A percentile compares a stretch with the other conserved stretches of the same genome.
Conservation (phyloP, 768 basidiomycete genomes). For the Arthromyces matolae region DNA sequence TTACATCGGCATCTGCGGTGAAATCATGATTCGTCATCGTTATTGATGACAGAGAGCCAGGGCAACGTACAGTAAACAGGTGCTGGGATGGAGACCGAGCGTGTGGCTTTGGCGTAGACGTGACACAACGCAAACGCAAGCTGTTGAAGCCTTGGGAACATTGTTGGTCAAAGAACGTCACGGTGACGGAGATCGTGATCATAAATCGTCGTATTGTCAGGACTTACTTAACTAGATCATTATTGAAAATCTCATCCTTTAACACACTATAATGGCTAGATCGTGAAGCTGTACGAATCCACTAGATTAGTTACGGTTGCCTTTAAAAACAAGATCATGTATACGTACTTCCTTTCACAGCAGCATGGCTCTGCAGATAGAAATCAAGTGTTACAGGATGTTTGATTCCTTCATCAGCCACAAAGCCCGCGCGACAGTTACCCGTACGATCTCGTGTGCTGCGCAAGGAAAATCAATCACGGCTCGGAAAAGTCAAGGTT, state of each 20-base stretch:
- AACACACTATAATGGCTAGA: slow-evolving; percentile 57
- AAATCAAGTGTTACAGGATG: slow-evolving; percentile 57
- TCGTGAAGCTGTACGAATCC: slow-evolving; percentile 37
- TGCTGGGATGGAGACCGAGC: slow-evolving; percentile 69
- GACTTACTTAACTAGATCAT: slow-evolving; percentile 20
- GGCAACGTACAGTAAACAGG: slow-evolving; percentile 59
- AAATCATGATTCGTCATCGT: slow-evolving; percentile 4
- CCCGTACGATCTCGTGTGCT: slow-evolving; percentile 55
- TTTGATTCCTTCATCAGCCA: slow-evolving; percentile 46
- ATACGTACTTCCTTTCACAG: slow-evolving; percentile 43
- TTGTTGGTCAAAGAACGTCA: too few species aligned
- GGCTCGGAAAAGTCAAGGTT: background rate
- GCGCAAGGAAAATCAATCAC: slow-evolving; percentile 4
- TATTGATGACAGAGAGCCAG: background rate
- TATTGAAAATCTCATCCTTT: slow-evolving; percentile 31
- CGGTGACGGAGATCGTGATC: too few species aligned
- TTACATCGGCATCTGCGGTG: slow-evolving; percentile 50
- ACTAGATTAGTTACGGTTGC: background rate
- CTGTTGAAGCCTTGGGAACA: slow-evolving; percentile 42
- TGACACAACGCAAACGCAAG: slow-evolving; percentile 55
- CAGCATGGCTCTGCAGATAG: slow-evolving; percentile 55
- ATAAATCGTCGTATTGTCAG: slow-evolving; percentile 12
- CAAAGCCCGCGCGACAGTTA: slow-evolving; percentile 46
- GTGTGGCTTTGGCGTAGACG: slow-evolving; percentile 63
- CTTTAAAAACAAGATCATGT: background rate